Evolutionary conservation across 164 flowering plant species (phyloP), one percentile per base, ranked within the genome.

Genomic region (Akebia trifoliata): DNA sequence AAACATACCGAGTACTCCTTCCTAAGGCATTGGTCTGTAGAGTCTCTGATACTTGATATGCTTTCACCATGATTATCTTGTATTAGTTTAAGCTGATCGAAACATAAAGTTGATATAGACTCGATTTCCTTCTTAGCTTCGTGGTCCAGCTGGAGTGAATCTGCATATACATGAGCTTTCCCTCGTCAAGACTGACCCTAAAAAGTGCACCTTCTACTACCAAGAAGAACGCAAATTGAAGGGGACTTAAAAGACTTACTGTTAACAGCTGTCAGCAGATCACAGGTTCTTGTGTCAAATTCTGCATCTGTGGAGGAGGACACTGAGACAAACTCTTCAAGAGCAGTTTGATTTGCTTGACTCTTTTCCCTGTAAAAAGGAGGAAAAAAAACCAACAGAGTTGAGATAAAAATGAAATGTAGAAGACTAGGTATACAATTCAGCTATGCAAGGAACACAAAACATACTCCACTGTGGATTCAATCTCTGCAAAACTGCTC

Each of bases 1-100:
- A 42, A 48, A 11, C 67, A 26, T 79, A 89, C 93, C 84, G 66
- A 35, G 64, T 89, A 89, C 52, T 84, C 84, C 63, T 77, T 78
- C 31, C 50, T 50, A 21, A 86, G 73, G 71, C 72, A 73, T 57
- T 74, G 66, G 59, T 79, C 90, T 57, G 89, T 72, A 49, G 43
- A 54, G 61, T 56, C 71, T 70, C 76, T 66, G 47, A 87, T 73
- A 26, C 56, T 67, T 37, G 74, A 63, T 57, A 78, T 34, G 57
- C 66, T 57, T 59, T 66, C 64, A 11, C 60, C 59, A 50, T 90
- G 90, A 25, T 70, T 66, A 22, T 72, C 72, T 56, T 66, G 76
- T 8, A 66, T 30, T 28, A 61, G 60, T 25, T 63, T 69, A 4
- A 87, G 79, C 68, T 79, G 83, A 56, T 78, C 76, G 49, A 60